Percentiles rank a stretch among this genome's conserved stretches.
These are phyloP conservation scores for Xylariales sp. DNA, from an alignment of 2,329 filamentous ascomycete species.

Conservation along the genomic window DNA sequence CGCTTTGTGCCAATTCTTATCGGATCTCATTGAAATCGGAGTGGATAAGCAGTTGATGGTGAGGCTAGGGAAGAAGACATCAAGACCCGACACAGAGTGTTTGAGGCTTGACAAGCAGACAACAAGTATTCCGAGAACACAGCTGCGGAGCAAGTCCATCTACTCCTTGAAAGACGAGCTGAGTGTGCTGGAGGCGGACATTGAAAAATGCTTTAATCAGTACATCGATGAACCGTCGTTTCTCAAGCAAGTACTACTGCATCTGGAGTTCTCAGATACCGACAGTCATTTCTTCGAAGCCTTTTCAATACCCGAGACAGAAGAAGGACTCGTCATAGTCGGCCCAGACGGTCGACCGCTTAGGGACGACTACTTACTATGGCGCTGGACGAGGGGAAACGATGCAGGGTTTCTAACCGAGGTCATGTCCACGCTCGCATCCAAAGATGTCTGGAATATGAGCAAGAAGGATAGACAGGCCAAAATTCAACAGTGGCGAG, in stretches of 20 bases:
- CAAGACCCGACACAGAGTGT: no score
- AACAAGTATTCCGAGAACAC: no score
- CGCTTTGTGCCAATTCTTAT: constrained; percentile 60
- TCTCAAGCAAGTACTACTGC: no score
- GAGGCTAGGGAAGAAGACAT: no score
- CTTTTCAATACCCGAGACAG: constrained; percentile 42
- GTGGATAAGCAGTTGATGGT: constrained; percentile 48
- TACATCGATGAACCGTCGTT: no score
- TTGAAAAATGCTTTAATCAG: constrained; percentile 11
- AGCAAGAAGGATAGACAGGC: no score
- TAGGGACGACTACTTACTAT: constrained; percentile 42
- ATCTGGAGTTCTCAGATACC: constrained; percentile 29
- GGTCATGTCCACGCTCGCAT: constrained; percentile 31
- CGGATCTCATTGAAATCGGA: constrained; percentile 58
- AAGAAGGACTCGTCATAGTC: constrained; percentile 41
- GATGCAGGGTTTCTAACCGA: no score
- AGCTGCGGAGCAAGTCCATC: constrained; percentile 41
- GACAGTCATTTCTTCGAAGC: constrained; percentile 26
- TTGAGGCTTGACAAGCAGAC: no score
- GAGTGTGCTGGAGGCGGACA: constrained; percentile 14
- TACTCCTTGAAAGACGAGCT: constrained; percentile 32
- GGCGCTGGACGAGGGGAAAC: constrained; percentile 45
- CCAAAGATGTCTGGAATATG: constrained; percentile 48
- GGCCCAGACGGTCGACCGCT: constrained; percentile 42
- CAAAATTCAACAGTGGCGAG: no score